Conservation (phyloP, 2,329 filamentous ascomycete species). For the Ceratocystis alfenasii region DNA sequence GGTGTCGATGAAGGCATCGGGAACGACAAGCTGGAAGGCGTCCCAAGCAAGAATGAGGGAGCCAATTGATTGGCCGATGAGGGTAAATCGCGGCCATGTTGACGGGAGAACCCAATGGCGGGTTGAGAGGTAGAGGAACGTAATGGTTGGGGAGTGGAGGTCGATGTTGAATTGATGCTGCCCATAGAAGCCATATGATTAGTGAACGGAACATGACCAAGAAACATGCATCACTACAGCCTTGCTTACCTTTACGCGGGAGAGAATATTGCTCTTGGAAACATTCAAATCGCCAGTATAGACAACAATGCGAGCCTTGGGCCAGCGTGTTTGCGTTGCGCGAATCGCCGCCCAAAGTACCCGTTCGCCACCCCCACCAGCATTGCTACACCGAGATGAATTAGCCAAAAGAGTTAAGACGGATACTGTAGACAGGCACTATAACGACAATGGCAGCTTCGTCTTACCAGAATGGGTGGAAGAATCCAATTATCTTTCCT, state of each 20-base stretch:
- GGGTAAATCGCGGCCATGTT: constrained; percentile 83
- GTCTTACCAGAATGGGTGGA: constrained; percentile 86
- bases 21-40: constrained; percentile 80
- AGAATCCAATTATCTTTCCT: constrained; percentile 76
- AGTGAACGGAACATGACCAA: constrained; percentile 15
- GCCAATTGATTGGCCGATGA: constrained; percentile 85
- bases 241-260: constrained; percentile 59
- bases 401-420: not conserved
- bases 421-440: not conserved
- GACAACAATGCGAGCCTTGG: constrained; percentile 75
- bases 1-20: constrained; percentile 90
- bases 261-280: constrained; percentile 65
- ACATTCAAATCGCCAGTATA: constrained; percentile 94
- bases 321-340: constrained; percentile 80
- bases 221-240: not conserved
- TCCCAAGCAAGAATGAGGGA: constrained; percentile 82
- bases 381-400: constrained; percentile 51
- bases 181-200: constrained; percentile 17
- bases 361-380: constrained; percentile 86
- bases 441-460: not conserved
- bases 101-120: constrained; percentile 74
- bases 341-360: constrained; percentile 93
- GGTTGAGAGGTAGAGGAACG: constrained; percentile 83
- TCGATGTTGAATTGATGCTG: constrained; percentile 84
- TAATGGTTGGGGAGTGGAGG: constrained; percentile 68